Evolutionary conservation across 108 stramenopile species (phyloP), one percentile per base, ranked within the genome.

Genomic region (Cyclotella sp.): DNA sequence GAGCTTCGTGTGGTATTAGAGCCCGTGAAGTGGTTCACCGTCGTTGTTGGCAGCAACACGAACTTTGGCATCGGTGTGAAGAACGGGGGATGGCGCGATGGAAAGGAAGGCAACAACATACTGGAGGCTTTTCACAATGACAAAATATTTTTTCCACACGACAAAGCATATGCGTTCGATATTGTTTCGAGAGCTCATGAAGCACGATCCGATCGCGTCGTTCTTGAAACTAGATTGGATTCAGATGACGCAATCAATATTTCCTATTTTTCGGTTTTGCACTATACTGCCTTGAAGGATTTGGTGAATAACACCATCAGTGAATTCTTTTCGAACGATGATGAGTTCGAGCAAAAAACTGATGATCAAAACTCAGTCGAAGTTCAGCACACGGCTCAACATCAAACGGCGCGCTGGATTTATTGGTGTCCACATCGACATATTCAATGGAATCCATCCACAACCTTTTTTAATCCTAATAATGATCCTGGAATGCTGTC

Each of bases 241-340:
- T 90, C 91, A 1, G 94, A 95, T 72, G 94, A 95, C 81, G 94
- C 91, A 44, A 73, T 95, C 53, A 85, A 92, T 71, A 45, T 73
- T 29, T 44, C 83, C 7, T 95, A 85, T 57, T 63, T 95, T 10
- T 43, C 85, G 53, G 59, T 77, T 29, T 62, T 95, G 29, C 89
- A 95, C 68, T 22, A 76, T 11, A 66, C 72, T n/a, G 90, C 90
- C 1, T 60, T 86, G 44, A 67, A 82, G 34, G 61, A 67, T 62
- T 88, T 93, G 72, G 42, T 63, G 14, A 52, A 68, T 70, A 21
- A 60, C 43, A 42, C 58, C 0, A 52, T 72, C 43, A 82, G 61
- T 61, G 51, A 55, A 7, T 67, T 55, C 45, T 11, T 69, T 68
- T 58, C 30, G 30, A 58, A 69, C 14, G 40, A 41, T 52, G 43